These are phyloP conservation scores for Salvia hispanica DNA, from an alignment of 257 asterid species.

Conservation along the genomic window DNA sequence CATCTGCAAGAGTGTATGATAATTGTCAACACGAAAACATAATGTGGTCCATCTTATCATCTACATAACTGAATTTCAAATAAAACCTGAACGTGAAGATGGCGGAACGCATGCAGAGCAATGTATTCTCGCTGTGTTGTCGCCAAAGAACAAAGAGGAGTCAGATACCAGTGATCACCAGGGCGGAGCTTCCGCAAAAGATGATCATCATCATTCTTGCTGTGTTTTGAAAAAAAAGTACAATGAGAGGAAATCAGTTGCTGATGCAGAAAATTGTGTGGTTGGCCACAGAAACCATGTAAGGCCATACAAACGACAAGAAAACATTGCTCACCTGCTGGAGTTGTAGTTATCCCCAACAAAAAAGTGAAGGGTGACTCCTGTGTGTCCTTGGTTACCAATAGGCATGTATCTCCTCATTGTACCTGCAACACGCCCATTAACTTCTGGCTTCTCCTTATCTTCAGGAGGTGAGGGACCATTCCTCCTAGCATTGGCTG, in stretches of 20 bases:
- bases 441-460: constrained; percentile 65
- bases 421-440: constrained; percentile 94
- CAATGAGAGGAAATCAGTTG: background rate
- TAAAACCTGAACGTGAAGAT: constrained; percentile 81
- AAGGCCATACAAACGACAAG: too few relatives aligned
- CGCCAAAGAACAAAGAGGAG: constrained; percentile 88
- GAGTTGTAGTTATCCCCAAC: constrained; percentile 83
- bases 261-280: constrained; percentile 15
- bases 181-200: constrained; percentile 83
- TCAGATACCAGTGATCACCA: constrained; percentile 82
- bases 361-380: constrained; percentile 90
- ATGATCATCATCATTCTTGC: constrained; percentile 79
- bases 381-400: constrained; percentile 81
- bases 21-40: constrained; percentile 22
- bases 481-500: constrained; percentile 72
- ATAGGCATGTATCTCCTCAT: constrained; percentile 86
- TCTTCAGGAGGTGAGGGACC: constrained; percentile 54
- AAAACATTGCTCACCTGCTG: constrained; percentile 54
- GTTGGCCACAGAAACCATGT: background rate
- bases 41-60: background rate
- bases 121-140: constrained; percentile 95
- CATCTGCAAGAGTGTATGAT: constrained; percentile 58
- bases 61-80: constrained; percentile 6
- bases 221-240: constrained; percentile 13
- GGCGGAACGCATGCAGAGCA: constrained; percentile 97